A percentile compares a stretch with the other conserved stretches of the same genome.
Conservation (phyloP, 2,329 filamentous ascomycete species). For the Alternaria sp. region DNA sequence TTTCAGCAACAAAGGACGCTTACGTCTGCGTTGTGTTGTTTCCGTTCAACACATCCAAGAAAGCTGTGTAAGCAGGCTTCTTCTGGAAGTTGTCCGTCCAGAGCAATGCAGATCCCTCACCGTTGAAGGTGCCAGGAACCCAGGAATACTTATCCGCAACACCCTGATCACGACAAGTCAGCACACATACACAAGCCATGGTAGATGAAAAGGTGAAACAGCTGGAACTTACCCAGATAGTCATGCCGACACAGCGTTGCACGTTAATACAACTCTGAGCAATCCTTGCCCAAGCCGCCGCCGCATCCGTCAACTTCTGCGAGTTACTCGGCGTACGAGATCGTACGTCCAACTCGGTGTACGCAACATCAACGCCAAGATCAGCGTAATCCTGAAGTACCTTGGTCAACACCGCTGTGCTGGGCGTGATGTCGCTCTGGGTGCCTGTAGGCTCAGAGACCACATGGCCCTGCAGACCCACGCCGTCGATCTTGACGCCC, state of each 20-base stretch:
- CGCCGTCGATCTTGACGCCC: constrained; percentile 61
- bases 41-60: constrained; percentile 29
- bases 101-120: constrained; percentile 43
- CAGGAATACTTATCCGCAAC: constrained; percentile 46
- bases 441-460: constrained; percentile 59
- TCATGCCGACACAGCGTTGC: constrained; percentile 45
- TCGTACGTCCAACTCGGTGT: constrained; percentile 67
- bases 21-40: constrained; percentile 8
- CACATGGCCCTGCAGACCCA: constrained; percentile 66
- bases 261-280: constrained; percentile 44
- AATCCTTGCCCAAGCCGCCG: constrained; percentile 53
- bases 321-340: constrained; percentile 53
- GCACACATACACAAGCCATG: not conserved
- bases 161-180: constrained; percentile 17
- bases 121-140: constrained; percentile 45
- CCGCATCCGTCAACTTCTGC: constrained; percentile 49
- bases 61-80: constrained; percentile 41
- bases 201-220: not conserved
- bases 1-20: not conserved
- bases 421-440: constrained; percentile 48
- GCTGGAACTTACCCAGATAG: constrained; percentile 52
- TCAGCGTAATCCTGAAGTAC: constrained; percentile 60
- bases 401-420: constrained; percentile 51
- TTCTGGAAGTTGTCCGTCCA: constrained; percentile 39
- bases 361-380: constrained; percentile 63